Percentiles rank a stretch among this genome's conserved stretches.
These are phyloP conservation scores for Pleurotus tuoliensis DNA, from an alignment of 768 basidiomycete species.

Conservation along the genomic window DNA sequence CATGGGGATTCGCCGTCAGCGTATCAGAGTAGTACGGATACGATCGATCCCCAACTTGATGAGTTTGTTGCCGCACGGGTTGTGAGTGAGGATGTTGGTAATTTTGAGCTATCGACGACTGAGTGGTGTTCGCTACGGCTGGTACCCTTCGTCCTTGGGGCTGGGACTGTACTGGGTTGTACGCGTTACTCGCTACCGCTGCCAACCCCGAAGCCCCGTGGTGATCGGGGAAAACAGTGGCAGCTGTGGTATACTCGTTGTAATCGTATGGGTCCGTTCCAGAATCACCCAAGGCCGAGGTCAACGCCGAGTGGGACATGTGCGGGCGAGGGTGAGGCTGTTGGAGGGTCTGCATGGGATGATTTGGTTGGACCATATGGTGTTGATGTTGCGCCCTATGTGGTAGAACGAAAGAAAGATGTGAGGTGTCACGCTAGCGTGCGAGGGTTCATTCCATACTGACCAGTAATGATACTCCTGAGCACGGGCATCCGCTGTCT, in stretches of 20 bases:
- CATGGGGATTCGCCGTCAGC: background rate
- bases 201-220: background rate
- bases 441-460: background rate
- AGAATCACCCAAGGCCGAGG: background rate
- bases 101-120: background rate
- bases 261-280: conserved; percentile 1
- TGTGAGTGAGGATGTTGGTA: background rate
- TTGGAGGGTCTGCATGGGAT: background rate
- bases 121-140: background rate
- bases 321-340: background rate
- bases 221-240: background rate
- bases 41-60: background rate
- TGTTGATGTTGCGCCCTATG: conserved; percentile 3
- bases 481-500: conserved; percentile 16
- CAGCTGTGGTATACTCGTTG: background rate
- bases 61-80: background rate
- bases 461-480: conserved; percentile 41
- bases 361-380: background rate
- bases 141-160: background rate
- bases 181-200: background rate
- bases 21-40: conserved; percentile 1
- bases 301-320: conserved; percentile 1
- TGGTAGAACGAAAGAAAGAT: background rate
- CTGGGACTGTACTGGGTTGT: background rate
- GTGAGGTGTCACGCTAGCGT: background rate